Evolutionary conservation across 306 rosid species (phyloP).

Genomic region (Prinsepia uniflora): DNA sequence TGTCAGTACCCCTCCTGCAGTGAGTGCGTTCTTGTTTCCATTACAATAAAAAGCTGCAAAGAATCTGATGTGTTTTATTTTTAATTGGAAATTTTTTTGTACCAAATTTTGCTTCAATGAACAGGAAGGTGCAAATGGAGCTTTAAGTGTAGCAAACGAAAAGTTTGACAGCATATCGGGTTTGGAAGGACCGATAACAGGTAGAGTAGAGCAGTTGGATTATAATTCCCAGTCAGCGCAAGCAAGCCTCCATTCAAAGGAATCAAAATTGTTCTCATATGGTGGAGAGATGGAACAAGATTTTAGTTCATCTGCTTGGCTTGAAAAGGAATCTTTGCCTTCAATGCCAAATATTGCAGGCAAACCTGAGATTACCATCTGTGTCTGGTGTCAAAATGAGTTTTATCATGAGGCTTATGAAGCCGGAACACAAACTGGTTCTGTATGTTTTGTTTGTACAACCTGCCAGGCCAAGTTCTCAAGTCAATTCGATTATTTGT

Average conservation of each 20-base stretch:
- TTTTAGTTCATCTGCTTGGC: conserved; percentile 26
- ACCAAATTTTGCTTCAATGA: conserved; percentile 8
- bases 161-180: conserved; percentile 10
- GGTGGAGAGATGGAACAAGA: conserved; percentile 22
- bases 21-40: neutral
- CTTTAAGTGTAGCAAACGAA: conserved; percentile 12
- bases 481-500: conserved; percentile 22
- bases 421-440: conserved; percentile 25
- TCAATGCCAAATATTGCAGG: conserved; percentile 18
- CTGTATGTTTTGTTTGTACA: conserved; percentile 37
- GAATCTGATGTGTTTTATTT: conserved; percentile 6
- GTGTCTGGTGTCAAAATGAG: conserved; percentile 37
- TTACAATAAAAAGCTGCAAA: neutral
- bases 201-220: conserved; percentile 13
- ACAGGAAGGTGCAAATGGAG: conserved; percentile 27
- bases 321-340: conserved; percentile 25
- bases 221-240: conserved; percentile 20
- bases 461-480: conserved; percentile 40
- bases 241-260: conserved; percentile 16
- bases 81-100: neutral
- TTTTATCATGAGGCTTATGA: conserved; percentile 21
- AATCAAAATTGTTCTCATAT: conserved; percentile 23
- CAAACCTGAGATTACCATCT: conserved; percentile 14
- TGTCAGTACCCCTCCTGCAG: neutral
- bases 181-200: conserved; percentile 23